Percentiles rank a stretch among this genome's conserved stretches.
phyloP scores from a whole-genome alignment of 371 early-diverging fungal genomes.

The Catenaria anguillulae region DNA sequence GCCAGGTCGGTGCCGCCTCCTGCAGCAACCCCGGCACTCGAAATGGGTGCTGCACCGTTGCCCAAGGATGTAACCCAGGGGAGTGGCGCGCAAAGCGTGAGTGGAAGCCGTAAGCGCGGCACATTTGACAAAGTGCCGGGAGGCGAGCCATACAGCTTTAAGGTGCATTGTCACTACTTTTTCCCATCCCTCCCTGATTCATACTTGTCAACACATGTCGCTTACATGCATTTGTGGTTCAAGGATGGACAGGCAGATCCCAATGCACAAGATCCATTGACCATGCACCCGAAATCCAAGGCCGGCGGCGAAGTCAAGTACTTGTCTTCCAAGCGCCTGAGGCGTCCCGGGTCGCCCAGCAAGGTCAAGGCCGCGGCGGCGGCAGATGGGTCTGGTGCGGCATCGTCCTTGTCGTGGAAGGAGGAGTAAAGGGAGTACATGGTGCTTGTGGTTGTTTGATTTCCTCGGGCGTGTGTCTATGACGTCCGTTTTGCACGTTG shows the following conservation, averaged over 20 bases:
- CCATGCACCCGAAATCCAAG: not conserved
- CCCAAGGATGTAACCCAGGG: too few relatives aligned
- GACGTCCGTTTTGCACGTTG: too few relatives aligned
- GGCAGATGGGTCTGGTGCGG: not conserved
- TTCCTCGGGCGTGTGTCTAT: not conserved
- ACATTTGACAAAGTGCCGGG: not conserved
- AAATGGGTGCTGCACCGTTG: not conserved
- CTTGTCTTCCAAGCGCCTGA: not conserved
- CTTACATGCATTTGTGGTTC: not conserved
- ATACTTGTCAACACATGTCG: too few relatives aligned
- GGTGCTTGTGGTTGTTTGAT: not conserved
- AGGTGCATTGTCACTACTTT: too few relatives aligned
- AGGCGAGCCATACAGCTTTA: not conserved
- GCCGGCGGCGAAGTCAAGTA: not conserved
- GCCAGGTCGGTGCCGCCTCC: not conserved
- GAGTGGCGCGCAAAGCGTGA: too few relatives aligned
- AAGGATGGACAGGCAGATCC: not conserved
- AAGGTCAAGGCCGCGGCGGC: not conserved
- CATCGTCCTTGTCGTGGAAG: not conserved
- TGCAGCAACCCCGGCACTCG: too few relatives aligned
- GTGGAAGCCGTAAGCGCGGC: conserved; percentile 5
- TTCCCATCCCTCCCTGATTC: too few relatives aligned
- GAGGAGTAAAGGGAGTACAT: too few relatives aligned
- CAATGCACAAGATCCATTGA: not conserved
- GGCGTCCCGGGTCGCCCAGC: not conserved